Evolutionary conservation across 164 flowering plant species (phyloP), one percentile per base, ranked within the genome.

Genomic region (Liriodendron chinense): DNA sequence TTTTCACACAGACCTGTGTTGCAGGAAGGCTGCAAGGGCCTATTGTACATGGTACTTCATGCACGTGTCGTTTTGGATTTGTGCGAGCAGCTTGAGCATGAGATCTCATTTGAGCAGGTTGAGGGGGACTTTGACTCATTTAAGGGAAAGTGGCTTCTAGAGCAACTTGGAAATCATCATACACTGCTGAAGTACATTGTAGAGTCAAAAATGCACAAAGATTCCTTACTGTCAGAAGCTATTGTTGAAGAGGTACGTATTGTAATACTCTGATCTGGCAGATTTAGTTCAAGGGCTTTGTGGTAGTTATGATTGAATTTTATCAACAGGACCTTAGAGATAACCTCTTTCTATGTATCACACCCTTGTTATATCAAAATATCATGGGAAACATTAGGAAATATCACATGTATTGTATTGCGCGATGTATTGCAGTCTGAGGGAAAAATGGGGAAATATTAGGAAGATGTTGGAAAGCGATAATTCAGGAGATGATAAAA

Each of bases 11-110:
- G 18, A 53, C 18, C 16, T 53, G 1, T 76, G 74, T 77, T 81
- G 71, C 88, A 95, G 98, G 99, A 95, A 87, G 99, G 99, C 73
- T 95, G 99, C 90, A 95, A 95, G 83, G 98, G 96, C 53, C 82
- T 93, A 72, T 78, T 93, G 74, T 96, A 93, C 78, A 96, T 96
- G 99, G 98, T 92, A 53, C 96, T 96, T 77, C 99, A 96, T 88
- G 99, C 99, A 43, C 91, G 98, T n/a, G 97, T 91, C 56, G 91
- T 93, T 20, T 82, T 96, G 74, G 99, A 96, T 83, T 82, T 96
- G 75, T 84, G 91, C 76, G 98, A 96, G 81, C 85, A 84, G 20
- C 87, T 84, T 71, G 97, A 93, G 80, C 89, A 88, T 75, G 98
- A 93, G 82, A 87, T 93, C 47, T 87, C 86, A 72, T 96, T 96